Conservation (phyloP, 148 eudicot species). For the Spergularia marina region DNA sequence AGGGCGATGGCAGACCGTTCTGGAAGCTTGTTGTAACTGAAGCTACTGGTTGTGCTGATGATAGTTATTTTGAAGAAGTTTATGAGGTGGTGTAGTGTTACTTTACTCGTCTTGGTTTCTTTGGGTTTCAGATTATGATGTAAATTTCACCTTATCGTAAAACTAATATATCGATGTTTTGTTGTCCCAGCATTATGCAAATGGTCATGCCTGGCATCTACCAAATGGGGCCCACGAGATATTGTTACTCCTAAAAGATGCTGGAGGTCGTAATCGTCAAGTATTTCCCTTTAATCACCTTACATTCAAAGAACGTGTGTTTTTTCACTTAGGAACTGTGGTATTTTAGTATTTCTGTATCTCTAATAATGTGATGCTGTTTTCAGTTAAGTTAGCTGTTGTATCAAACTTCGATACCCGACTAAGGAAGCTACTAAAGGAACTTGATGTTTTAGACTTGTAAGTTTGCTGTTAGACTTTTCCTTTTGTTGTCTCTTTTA, state of each 20-base stretch:
- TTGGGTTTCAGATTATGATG: neutral
- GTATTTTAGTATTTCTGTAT: neutral
- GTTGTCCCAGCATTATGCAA: conserved; percentile 74
- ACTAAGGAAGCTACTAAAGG: conserved; percentile 87
- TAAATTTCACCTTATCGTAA: neutral
- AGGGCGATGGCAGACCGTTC: conserved; percentile 97
- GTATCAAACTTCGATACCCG: conserved; percentile 97
- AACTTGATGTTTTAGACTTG: conserved; percentile 78
- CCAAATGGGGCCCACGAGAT: conserved; percentile 83
- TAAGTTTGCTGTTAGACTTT: conserved; percentile 34
- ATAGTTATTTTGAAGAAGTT: conserved; percentile 85
- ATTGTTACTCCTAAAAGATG: conserved; percentile 55
- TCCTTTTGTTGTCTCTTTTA: neutral
- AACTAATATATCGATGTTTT: conserved; percentile 19
- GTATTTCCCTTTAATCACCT: conserved; percentile 30
- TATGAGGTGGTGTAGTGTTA: conserved; percentile 52
- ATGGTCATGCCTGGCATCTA: conserved; percentile 89
- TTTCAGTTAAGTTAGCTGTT: conserved; percentile 88
- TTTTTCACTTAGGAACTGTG: neutral
- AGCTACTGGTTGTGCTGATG: conserved; percentile 83
- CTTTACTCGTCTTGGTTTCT: neutral
- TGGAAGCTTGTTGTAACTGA: conserved; percentile 94
- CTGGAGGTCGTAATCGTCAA: conserved; percentile 69
- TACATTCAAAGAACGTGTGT: neutral
- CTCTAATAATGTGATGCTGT: conserved; percentile 19